Evolutionary conservation across 1,284 basidiomycete species (phyloP).

Genomic region (Fomes fomentarius): DNA sequence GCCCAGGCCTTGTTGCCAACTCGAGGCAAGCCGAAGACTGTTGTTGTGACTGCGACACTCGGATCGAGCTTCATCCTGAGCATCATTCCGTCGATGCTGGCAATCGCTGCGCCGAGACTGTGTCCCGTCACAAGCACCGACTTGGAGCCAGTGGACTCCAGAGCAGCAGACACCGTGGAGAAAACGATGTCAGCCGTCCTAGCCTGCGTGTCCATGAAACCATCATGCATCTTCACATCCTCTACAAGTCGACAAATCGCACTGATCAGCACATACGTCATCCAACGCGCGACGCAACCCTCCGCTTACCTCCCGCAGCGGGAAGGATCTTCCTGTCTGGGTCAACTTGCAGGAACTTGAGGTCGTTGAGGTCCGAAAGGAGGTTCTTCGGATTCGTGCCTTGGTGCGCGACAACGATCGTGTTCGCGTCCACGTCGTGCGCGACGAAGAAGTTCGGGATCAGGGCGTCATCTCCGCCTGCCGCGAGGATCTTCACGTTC

Average conservation of each 20-base stretch:
- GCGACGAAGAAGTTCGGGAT: constrained; percentile 39
- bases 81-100: constrained; percentile 46
- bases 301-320: constrained; percentile 26
- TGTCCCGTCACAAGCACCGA: constrained; percentile 44
- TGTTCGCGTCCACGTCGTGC: constrained; percentile 39
- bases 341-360: constrained; percentile 37
- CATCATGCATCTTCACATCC: constrained; percentile 42
- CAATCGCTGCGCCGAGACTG: constrained; percentile 44
- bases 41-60: constrained; percentile 11
- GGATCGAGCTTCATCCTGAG: constrained; percentile 38
- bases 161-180: constrained; percentile 39
- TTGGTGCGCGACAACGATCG: constrained; percentile 49
- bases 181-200: constrained; percentile 45
- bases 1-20: constrained; percentile 48
- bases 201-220: constrained; percentile 48
- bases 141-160: constrained; percentile 37
- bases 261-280: too few species aligned
- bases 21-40: constrained; percentile 36
- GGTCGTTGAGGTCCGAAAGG: constrained; percentile 48
- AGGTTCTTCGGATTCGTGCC: constrained; percentile 46
- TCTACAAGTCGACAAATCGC: constrained; percentile 15
- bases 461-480: constrained; percentile 56
- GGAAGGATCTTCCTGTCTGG: constrained; percentile 44
- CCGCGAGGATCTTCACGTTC: constrained; percentile 54
- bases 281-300: neutral